These are phyloP conservation scores for Aegilops sharonensis DNA, from an alignment of 176 grass and related monocot genomes.

Conservation along the genomic window DNA sequence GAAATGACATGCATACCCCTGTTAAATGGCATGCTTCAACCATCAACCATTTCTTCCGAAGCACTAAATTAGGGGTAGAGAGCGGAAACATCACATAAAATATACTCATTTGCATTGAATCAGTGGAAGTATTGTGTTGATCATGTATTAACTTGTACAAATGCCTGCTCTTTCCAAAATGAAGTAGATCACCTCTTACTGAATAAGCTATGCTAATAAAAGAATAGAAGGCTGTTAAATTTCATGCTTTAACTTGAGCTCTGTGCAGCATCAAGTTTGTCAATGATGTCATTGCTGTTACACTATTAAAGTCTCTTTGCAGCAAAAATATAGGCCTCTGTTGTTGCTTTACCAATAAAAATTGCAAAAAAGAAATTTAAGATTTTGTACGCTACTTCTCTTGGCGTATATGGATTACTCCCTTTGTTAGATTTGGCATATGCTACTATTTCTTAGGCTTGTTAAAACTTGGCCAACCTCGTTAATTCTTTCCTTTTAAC, in stretches of 20 bases:
- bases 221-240: not conserved
- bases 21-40: not conserved
- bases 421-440: slow-evolving; percentile 18
- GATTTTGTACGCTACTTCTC: not conserved
- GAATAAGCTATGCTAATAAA: not conserved
- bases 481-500: slow-evolving; percentile 34
- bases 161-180: not conserved
- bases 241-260: slow-evolving; percentile 3
- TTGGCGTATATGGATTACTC: slow-evolving; percentile 18
- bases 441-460: not conserved
- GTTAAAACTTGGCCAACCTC: slow-evolving; percentile 17
- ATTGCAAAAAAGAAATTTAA: not conserved
- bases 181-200: not conserved
- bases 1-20: not conserved
- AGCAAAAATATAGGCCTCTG: not conserved
- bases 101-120: not conserved
- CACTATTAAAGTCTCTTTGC: not conserved
- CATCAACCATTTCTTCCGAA: not conserved
- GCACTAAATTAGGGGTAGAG: not conserved
- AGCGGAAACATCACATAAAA: not conserved
- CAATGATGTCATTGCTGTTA: not conserved
- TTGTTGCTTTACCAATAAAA: slow-evolving; percentile 20
- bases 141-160: not conserved
- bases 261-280: not conserved
- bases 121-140: not conserved